Evolutionary conservation across 768 basidiomycete genomes (phyloP).

Genomic region (Boletus coccyginus): DNA sequence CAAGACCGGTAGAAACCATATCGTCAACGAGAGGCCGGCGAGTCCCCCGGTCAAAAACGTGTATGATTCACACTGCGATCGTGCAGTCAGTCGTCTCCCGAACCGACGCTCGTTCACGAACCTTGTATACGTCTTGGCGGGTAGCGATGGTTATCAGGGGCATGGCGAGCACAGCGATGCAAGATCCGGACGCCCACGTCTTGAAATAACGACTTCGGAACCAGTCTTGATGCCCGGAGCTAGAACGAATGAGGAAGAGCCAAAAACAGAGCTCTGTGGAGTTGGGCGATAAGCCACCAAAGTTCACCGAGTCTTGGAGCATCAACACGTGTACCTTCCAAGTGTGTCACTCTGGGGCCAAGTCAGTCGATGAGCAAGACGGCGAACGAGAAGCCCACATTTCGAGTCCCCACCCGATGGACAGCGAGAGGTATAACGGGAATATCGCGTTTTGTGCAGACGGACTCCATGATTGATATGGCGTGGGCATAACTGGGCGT

Average conservation of each 20-base stretch:
- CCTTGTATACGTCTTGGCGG: conserved; percentile 56
- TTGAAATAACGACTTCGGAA: conserved; percentile 75
- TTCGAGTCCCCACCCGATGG: conserved; percentile 71
- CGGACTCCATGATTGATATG: conserved; percentile 54
- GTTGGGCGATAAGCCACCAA: background rate
- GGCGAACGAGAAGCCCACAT: conserved; percentile 47
- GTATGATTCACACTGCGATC: conserved; percentile 60
- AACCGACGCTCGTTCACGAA: conserved; percentile 25
- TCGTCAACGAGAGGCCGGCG: conserved; percentile 64
- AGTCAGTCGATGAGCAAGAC: background rate
- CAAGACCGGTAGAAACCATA: conserved; percentile 74
- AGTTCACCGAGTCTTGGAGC: too few relatives aligned
- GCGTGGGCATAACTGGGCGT: conserved; percentile 68
- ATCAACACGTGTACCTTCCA: conserved; percentile 55
- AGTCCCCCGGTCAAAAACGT: conserved; percentile 71
- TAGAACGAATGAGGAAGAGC: too few relatives aligned
- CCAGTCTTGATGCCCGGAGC: conserved; percentile 67
- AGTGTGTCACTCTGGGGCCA: conserved; percentile 65
- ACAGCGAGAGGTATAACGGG: conserved; percentile 62
- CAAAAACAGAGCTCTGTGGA: conserved; percentile 78
- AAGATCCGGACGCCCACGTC: conserved; percentile 66
- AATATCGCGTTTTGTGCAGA: conserved; percentile 49
- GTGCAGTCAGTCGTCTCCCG: conserved; percentile 8
- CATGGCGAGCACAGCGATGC: conserved; percentile 59
- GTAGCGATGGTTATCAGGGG: conserved; percentile 68